Base-by-base conservation (phyloP, 108 stramenopile genomes). In the Schizochytrium sp. region DNA sequence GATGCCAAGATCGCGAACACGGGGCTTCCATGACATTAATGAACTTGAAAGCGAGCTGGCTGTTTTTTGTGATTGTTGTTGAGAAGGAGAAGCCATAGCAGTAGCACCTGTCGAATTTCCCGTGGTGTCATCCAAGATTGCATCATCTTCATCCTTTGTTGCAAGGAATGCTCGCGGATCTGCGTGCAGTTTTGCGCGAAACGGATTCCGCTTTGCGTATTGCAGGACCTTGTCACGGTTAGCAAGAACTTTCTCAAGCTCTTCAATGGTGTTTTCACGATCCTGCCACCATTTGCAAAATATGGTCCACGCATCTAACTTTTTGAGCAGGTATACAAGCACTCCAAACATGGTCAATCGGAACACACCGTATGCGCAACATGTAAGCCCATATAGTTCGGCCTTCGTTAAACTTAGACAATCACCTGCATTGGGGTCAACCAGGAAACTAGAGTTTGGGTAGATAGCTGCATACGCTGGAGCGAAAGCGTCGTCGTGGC, bases 1-100 rank as follows among this genome's bases (percentile, higher is more conserved):
- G 76, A 83, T 83, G 1, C 76, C 76, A 40, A 83, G 76, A 53
- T 83, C 76, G 47, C 50, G 76, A n/a, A 83, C 53, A 40, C 47
- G 50, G 28, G 47, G 50, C 47, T 46, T 83, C 76, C 47, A 55
- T 49, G 28, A n/a, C 76, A 55, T n/a, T 10, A 55, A 17, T 53
- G 53, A 83, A 12, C 50, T 53, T 40, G 64, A 69, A 8, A 69
- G 64, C 64, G 64, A 69, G 64, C 28, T 15, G 0, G 19, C 64
- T 38, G 64, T 28, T 28, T 28, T 28, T 28, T 28, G 28, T 28
- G 28, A 28, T 28, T 28, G 28, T 28, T 28, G 28, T 28, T 28
- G 28, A 7, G 64, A 38, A 44, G 64, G 5, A 44, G 12, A 17
- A 10, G 57, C 57, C 57, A 17, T 10, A 17, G 10, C 57, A 17